phyloP scores from a whole-genome alignment of 768 basidiomycete genomes.

The Chalciporus pseudorubinellus region DNA sequence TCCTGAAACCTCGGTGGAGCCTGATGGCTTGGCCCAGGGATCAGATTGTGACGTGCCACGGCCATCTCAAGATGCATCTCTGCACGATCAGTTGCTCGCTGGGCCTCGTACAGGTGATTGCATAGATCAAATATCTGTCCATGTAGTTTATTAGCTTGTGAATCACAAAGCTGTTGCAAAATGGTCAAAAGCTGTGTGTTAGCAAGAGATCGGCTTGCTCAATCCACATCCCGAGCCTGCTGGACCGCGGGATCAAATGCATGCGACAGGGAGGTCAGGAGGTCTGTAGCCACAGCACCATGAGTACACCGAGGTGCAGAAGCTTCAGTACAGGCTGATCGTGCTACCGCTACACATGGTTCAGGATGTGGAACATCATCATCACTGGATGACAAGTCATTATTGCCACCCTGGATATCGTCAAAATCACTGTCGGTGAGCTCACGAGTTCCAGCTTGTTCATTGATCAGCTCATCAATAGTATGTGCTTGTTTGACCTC shows the following conservation, averaged over 20 bases:
- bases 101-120: conserved; percentile 10
- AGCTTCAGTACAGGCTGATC: neutral
- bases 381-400: neutral
- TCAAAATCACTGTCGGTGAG: conserved; percentile 22
- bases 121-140: conserved; percentile 8
- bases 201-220: conserved; percentile 20
- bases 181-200: conserved; percentile 25
- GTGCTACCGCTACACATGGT: conserved; percentile 1
- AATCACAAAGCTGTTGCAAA: conserved; percentile 27
- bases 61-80: conserved; percentile 16
- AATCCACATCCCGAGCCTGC: conserved; percentile 21
- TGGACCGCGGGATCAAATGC: conserved; percentile 29
- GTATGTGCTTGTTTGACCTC: conserved; percentile 22
- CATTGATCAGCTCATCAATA: conserved; percentile 27
- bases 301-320: conserved; percentile 5
- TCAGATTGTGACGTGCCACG: neutral
- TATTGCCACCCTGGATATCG: neutral
- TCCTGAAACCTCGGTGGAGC: neutral
- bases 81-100: conserved; percentile 12
- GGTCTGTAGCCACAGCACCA: conserved; percentile 16
- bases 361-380: neutral
- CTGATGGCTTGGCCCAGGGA: no score
- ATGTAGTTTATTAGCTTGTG: conserved; percentile 13
- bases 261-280: conserved; percentile 16
- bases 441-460: conserved; percentile 20